Percentiles rank a stretch among this genome's conserved stretches.
phyloP scores from a whole-genome alignment of 768 basidiomycete genomes.

The Calvatia gigantea region DNA sequence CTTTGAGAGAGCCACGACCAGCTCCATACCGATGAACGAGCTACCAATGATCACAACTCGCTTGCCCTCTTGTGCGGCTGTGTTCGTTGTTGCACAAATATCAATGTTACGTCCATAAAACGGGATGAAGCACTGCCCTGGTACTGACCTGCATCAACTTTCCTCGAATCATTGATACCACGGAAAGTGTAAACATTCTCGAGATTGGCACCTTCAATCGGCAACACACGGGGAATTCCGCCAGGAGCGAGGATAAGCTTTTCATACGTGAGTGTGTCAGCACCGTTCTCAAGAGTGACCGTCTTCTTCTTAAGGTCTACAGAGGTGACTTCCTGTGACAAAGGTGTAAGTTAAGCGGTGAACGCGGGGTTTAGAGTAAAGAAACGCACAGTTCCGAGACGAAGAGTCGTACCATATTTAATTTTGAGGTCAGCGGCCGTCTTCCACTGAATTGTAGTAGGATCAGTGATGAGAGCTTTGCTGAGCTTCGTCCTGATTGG shows the following conservation, averaged over 20 bases:
- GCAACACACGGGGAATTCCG: slow-evolving; percentile 67
- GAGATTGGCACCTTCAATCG: slow-evolving; percentile 70
- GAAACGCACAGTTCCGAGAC: slow-evolving; percentile 49
- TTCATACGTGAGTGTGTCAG: slow-evolving; percentile 64
- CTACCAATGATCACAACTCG: slow-evolving; percentile 79
- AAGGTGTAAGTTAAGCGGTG: neutral
- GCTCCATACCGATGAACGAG: slow-evolving; percentile 91
- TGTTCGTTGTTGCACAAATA: neutral
- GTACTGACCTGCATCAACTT: slow-evolving; percentile 60
- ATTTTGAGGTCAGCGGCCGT: slow-evolving; percentile 71
- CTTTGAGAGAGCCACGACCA: slow-evolving; percentile 71
- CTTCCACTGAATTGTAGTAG: slow-evolving; percentile 73
- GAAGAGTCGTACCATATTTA: slow-evolving; percentile 66
- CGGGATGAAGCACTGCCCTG: neutral
- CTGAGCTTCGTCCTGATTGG: slow-evolving; percentile 75
- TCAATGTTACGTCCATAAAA: slow-evolving; percentile 5
- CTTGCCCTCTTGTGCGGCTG: slow-evolving; percentile 71
- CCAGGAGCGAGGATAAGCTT: slow-evolving; percentile 80
- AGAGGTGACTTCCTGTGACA: slow-evolving; percentile 58
- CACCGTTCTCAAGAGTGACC: slow-evolving; percentile 58
- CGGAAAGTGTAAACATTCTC: slow-evolving; percentile 79
- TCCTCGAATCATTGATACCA: slow-evolving; percentile 64
- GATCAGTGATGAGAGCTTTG: slow-evolving; percentile 78
- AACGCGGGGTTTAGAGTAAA: neutral
- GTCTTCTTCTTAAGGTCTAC: slow-evolving; percentile 61